Base-by-base conservation (phyloP, 345 rosid species). In the Rubroshorea leprosula region DNA sequence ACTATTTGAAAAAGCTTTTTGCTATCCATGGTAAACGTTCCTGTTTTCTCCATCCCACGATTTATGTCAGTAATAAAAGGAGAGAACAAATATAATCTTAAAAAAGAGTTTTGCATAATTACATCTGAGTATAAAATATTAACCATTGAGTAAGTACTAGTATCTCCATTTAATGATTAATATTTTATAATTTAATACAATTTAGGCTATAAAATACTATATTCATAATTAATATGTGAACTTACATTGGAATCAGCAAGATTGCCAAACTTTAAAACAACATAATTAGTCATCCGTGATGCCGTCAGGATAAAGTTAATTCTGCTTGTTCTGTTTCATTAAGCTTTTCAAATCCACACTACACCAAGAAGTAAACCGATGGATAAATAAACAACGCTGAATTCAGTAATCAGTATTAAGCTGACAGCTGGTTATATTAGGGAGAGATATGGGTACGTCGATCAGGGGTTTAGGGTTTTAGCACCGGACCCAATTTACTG, bases 51-150 rank as follows among this genome's bases (percentile, higher is more conserved):
- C 96, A 89, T 82, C 58, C 88, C 88, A 23, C 96, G 87, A 63
- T 93, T 93, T 65, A 89, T 93, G 80, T 87, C 97, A 0, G 99
- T 93, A 63, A 89, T n/a, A n/a, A n/a, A n/a, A n/a, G n/a, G n/a
- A n/a, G n/a, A n/a, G n/a, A n/a, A n/a, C n/a, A n/a, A n/a, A n/a
- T n/a, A n/a, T n/a, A n/a, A n/a, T n/a, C n/a, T n/a, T n/a, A n/a
- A n/a, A n/a, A n/a, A n/a, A n/a, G n/a, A n/a, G n/a, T n/a, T n/a
- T n/a, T n/a, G n/a, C n/a, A n/a, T n/a, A n/a, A n/a, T n/a, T n/a
- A n/a, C n/a, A n/a, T n/a, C n/a, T n/a, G n/a, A n/a, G n/a, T n/a
- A n/a, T n/a, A n/a, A n/a, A n/a, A n/a, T n/a, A 93, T 52, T 93
- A 75, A 89, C 94, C 90, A 92, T 89, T n/a, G n/a, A n/a, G n/a